A percentile compares a stretch with the other conserved stretches of the same genome.
These are phyloP conservation scores for Mycena galopus DNA, from an alignment of 768 basidiomycete genomes.

Conservation along the genomic window DNA sequence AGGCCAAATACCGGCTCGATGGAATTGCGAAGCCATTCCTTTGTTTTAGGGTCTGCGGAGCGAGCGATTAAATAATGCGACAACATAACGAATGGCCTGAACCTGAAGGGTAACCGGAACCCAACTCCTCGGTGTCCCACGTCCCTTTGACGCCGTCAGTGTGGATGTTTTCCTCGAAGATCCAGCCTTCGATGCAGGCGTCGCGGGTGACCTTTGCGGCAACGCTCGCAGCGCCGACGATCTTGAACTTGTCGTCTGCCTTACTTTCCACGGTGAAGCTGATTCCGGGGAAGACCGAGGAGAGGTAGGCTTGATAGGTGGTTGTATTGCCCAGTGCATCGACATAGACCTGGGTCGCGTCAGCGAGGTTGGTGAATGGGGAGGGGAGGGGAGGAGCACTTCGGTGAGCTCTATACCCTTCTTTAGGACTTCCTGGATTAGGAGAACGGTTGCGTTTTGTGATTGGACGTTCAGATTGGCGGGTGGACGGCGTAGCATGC, in stretches of 20 bases:
- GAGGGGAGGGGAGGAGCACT: slow-evolving; percentile 52
- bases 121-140: slow-evolving; percentile 60
- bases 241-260: slow-evolving; percentile 96
- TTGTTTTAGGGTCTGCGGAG: slow-evolving; percentile 88
- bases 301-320: slow-evolving; percentile 88
- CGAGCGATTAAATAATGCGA: background rate
- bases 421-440: slow-evolving; percentile 89
- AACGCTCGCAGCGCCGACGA: slow-evolving; percentile 97
- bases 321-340: slow-evolving; percentile 93
- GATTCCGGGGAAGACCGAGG: slow-evolving; percentile 85
- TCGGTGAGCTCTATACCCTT: slow-evolving; percentile 85
- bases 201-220: slow-evolving; percentile 98
- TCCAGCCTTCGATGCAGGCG: slow-evolving; percentile 89
- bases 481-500: slow-evolving; percentile 90
- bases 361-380: background rate
- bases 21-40: slow-evolving; percentile 83
- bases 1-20: slow-evolving; percentile 93
- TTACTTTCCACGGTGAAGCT: slow-evolving; percentile 91
- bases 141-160: slow-evolving; percentile 27
- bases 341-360: slow-evolving; percentile 79
- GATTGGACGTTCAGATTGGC: slow-evolving; percentile 90
- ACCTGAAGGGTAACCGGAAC: slow-evolving; percentile 96
- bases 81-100: background rate
- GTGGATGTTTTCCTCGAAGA: slow-evolving; percentile 71
- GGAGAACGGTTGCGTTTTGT: slow-evolving; percentile 88